Evolutionary conservation across 805 yeast species (phyloP).

Genomic region (Wickerhamiella bombiphila): DNA sequence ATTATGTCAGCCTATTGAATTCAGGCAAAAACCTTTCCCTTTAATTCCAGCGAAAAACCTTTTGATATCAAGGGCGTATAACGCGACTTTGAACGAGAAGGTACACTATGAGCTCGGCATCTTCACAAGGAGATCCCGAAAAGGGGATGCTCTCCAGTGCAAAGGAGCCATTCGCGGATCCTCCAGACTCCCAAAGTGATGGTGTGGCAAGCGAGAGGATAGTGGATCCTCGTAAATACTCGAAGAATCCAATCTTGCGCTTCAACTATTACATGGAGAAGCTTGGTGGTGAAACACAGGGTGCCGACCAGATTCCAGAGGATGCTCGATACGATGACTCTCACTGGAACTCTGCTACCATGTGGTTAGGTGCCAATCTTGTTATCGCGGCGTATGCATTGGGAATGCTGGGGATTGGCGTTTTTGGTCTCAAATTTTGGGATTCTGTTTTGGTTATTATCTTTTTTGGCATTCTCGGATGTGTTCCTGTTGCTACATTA

Average conservation of each 20-base stretch:
- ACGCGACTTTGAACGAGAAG: no score
- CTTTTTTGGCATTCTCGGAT: slow-evolving; percentile 62
- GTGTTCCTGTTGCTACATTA: slow-evolving; percentile 65
- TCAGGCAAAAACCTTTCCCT: no score
- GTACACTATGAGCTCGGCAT: no score
- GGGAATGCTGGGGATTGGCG: slow-evolving; percentile 56
- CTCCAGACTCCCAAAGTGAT: no score
- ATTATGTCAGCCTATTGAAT: no score
- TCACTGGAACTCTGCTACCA: slow-evolving; percentile 55
- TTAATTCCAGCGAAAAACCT: no score
- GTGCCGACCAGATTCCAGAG: slow-evolving; percentile 69
- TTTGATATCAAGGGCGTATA: no score
- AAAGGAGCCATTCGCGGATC: no score
- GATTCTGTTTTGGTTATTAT: slow-evolving; percentile 51
- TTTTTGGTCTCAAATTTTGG: slow-evolving; percentile 59
- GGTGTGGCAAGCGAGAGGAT: no score
- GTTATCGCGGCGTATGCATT: slow-evolving; percentile 71
- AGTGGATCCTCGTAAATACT: slow-evolving; percentile 4
- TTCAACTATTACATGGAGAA: slow-evolving; percentile 14
- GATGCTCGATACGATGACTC: slow-evolving; percentile 60
- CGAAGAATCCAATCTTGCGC: slow-evolving; percentile 9
- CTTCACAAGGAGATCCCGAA: no score
- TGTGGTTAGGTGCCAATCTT: slow-evolving; percentile 87
- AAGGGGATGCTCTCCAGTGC: no score
- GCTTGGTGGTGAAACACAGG: slow-evolving; percentile 41